Evolutionary conservation across 305 asterid species (phyloP).

Genomic region (Solanum aculeatissimum): DNA sequence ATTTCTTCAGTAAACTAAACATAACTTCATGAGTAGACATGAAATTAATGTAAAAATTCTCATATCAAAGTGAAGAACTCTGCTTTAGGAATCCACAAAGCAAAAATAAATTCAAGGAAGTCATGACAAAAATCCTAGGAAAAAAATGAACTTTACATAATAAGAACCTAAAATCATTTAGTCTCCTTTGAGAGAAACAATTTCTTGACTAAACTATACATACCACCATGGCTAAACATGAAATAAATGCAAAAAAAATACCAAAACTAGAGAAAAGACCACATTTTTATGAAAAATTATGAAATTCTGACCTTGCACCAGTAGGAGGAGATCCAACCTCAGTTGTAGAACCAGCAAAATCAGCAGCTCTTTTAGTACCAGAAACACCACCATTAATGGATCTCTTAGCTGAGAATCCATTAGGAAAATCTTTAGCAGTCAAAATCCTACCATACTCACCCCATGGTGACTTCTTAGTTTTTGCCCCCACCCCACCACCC

Average conservation of each 20-base stretch:
- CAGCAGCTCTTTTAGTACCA: slow-evolving; percentile 46
- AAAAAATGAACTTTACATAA: background rate
- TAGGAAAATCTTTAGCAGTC: slow-evolving; percentile 58
- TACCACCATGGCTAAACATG: background rate
- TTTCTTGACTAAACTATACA: background rate
- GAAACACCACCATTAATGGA: slow-evolving; percentile 8
- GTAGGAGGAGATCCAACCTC: slow-evolving; percentile 33
- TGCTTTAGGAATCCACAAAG: background rate
- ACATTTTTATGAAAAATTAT: background rate
- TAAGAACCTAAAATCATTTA: background rate
- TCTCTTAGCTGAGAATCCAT: slow-evolving; percentile 26
- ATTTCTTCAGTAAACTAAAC: background rate
- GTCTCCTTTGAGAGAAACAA: background rate
- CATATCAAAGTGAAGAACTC: background rate
- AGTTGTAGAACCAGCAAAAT: slow-evolving; percentile 10
- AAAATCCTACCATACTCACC: slow-evolving; percentile 41
- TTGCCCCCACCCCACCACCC: slow-evolving; percentile 1
- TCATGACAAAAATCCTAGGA: background rate
- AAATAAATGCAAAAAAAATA: background rate
- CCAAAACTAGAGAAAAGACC: background rate
- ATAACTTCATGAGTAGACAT: background rate
- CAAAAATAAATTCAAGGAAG: background rate
- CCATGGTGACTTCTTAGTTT: slow-evolving; percentile 23
- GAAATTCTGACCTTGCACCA: slow-evolving; percentile 37
- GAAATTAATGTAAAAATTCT: background rate